Evolutionary conservation across 306 rosid genomes (phyloP).

Genomic region (Citrullus colocynthis): DNA sequence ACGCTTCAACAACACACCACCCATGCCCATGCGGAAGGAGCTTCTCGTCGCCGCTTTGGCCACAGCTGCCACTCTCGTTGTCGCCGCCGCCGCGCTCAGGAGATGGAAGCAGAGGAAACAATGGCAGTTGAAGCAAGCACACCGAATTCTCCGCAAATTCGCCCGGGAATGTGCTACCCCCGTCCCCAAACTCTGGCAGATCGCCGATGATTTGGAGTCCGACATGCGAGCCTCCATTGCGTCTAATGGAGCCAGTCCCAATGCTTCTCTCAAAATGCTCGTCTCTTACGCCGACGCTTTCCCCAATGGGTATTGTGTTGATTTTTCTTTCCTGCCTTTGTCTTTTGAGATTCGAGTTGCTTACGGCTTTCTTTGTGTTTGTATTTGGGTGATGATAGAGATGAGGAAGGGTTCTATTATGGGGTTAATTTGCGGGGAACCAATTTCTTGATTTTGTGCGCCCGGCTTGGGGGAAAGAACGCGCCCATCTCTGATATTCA

Average conservation of each 20-base stretch:
- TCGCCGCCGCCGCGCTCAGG: constrained; percentile 15
- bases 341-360: not conserved
- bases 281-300: constrained; percentile 41
- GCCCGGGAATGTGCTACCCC: constrained; percentile 55
- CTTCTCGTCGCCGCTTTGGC: constrained; percentile 23
- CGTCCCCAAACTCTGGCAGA: constrained; percentile 29
- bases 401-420: constrained; percentile 50
- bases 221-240: constrained; percentile 37
- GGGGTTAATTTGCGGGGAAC: constrained; percentile 45
- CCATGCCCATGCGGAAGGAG: constrained; percentile 22
- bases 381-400: constrained; percentile 29
- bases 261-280: constrained; percentile 32
- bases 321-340: not conserved
- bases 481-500: constrained; percentile 30
- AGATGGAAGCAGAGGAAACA: constrained; percentile 32
- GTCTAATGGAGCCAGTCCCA: constrained; percentile 7
- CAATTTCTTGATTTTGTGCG: constrained; percentile 41
- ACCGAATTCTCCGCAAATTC: constrained; percentile 30
- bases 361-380: not conserved
- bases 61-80: constrained; percentile 18
- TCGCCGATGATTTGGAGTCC: constrained; percentile 39
- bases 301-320: constrained; percentile 35
- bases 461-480: constrained; percentile 47
- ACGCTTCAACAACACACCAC: not conserved
- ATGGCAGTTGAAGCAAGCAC: constrained; percentile 21